phyloP scores from a whole-genome alignment of 2,329 filamentous ascomycete species.

The Beauveria rudraprayagi region DNA sequence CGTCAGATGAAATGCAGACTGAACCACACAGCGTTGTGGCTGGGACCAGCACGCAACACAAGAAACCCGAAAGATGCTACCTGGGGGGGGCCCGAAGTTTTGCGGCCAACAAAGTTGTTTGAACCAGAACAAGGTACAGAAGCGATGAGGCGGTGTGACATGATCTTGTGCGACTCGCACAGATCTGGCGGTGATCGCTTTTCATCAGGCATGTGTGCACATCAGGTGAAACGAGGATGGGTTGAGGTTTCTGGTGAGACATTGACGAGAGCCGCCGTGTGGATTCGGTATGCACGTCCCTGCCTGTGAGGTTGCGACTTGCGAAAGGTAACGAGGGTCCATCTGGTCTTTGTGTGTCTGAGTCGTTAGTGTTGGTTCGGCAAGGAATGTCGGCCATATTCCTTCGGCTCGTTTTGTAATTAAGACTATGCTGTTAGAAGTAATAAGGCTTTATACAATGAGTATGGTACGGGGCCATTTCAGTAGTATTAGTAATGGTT shows the following conservation, averaged over 20 bases:
- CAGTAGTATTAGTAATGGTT: too few species aligned
- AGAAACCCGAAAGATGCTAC: background rate
- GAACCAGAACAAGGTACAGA: background rate
- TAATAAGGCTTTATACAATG: background rate
- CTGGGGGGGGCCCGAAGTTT: background rate
- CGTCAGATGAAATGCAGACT: background rate
- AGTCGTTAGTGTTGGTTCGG: background rate
- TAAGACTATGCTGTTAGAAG: background rate
- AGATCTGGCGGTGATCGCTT: constrained; percentile 7
- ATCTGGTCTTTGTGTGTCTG: background rate
- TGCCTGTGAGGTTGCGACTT: background rate
- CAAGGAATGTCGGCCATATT: background rate
- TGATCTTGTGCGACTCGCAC: constrained; percentile 2
- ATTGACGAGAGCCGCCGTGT: background rate
- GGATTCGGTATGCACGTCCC: background rate
- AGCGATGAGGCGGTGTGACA: background rate
- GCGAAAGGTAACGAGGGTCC: background rate
- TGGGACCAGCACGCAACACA: background rate
- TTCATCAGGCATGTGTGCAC: background rate
- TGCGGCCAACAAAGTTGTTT: background rate
- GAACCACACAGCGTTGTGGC: background rate
- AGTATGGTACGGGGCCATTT: too few species aligned
- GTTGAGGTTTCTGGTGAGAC: background rate
- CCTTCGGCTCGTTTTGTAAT: background rate
- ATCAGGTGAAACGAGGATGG: background rate